These are phyloP conservation scores for Grosmannia serpens DNA, from an alignment of 2,329 filamentous ascomycete genomes.

Conservation along the genomic window DNA sequence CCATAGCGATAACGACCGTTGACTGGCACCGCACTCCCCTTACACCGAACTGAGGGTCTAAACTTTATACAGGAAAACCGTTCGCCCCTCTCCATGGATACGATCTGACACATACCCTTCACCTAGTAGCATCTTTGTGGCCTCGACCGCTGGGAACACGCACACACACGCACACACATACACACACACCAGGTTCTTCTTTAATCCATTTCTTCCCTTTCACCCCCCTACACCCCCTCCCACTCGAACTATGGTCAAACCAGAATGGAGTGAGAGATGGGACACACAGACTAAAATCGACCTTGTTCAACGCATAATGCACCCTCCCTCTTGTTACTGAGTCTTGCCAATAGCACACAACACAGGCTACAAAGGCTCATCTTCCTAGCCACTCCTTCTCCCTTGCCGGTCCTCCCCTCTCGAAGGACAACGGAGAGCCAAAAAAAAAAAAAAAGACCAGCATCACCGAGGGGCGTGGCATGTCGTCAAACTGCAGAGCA, in stretches of 20 bases:
- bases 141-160: background rate
- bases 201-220: background rate
- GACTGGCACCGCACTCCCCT: background rate
- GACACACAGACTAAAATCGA: background rate
- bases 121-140: background rate
- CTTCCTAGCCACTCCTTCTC: background rate
- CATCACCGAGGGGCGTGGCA: background rate
- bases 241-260: background rate
- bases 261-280: background rate
- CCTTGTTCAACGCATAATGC: conserved; percentile 1
- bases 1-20: background rate
- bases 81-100: background rate
- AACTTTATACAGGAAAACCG: background rate
- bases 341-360: background rate
- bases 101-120: background rate
- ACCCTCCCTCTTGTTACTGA: background rate
- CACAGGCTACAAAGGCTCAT: background rate
- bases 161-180: background rate
- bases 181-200: background rate
- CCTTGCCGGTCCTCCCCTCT: background rate
- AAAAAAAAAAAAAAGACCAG: background rate
- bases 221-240: background rate
- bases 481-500: background rate
- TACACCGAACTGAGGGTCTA: background rate
- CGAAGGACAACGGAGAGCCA: background rate